Base-by-base conservation (phyloP, 1,284 basidiomycete genomes). In the Afroboletus lepidellus region DNA sequence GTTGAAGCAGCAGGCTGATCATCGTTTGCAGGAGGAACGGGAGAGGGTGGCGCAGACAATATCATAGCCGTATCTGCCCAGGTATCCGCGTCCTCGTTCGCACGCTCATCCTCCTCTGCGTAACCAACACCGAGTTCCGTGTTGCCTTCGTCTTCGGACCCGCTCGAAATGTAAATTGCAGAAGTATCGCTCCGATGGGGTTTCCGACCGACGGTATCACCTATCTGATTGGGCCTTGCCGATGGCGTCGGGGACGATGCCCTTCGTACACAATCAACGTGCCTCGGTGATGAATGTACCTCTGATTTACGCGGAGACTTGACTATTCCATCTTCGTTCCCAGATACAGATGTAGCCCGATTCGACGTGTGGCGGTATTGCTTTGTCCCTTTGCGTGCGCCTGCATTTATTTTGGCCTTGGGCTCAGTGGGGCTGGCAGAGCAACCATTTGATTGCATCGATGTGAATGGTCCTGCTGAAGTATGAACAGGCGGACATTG, bases 91-190 rank as follows among this genome's bases (percentile, higher is more conserved):
- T 53, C 54, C 12, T 29, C 37, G 37, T 64, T 56, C 16, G 53
- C 55, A 37, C 24, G 39, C 24, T 48, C 50, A 1, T 48, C 24
- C 24, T 16, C 29, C 29, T 48, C 46, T 21, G 30, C 24, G 18
- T 36, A 1, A 3, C 41, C 18, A 9, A 29, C 21, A 44, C 20
- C 9, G 8, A 46, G 39, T 7, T 3, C 24, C n/a, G 36, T 27
- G 6, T 34, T 18, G 5, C 16, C 42, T 25, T 56, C 63, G 16
- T 56, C 64, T 36, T 67, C 66, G 29, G 66, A 68, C 24, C 57
- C 69, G 13, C 66, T 70, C 13, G 69, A 71, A 16, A 71, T 71
- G 38, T 55, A 68, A 37, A 68, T 68, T 8, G 56, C 56, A 41
- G 52, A 59, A 8, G 46, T 6, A 15, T 62, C 62, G 46, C 60